Conservation (phyloP, 2,329 filamentous ascomycete species). For the Arthrobotrys megalospora region DNA sequence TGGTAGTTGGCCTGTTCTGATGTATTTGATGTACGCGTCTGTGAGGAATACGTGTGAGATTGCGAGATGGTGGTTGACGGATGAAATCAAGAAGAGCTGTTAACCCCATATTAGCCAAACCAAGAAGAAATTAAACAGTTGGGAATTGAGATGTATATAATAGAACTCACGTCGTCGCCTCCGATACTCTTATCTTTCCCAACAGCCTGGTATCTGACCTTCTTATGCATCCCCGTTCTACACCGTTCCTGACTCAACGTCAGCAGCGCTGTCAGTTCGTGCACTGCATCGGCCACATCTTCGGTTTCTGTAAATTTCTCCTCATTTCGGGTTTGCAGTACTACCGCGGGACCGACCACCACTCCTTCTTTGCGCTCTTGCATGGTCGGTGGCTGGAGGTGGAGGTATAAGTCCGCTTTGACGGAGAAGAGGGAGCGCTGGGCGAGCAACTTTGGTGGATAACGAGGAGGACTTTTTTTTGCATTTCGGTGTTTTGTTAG, state of each 20-base stretch:
- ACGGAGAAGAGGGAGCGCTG: constrained; percentile 44
- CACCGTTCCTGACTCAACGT: constrained; percentile 44
- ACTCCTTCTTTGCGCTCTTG: constrained; percentile 54
- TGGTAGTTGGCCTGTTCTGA: constrained; percentile 63
- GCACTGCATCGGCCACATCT: constrained; percentile 47
- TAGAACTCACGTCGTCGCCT: constrained; percentile 51
- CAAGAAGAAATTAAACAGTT: neutral
- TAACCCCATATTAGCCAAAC: neutral
- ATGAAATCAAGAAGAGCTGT: constrained; percentile 63
- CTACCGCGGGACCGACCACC: constrained; percentile 43
- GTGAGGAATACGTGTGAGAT: constrained; percentile 63
- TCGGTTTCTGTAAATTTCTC: constrained; percentile 52
- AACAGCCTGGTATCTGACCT: constrained; percentile 34
- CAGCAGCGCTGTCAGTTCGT: constrained; percentile 48
- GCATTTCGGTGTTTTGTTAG: neutral
- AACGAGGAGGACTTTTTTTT: constrained; percentile 34
- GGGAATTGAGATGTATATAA: neutral
- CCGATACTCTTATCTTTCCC: constrained; percentile 32
- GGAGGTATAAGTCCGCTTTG: constrained; percentile 53
- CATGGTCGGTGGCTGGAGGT: constrained; percentile 50
- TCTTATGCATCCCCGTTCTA: constrained; percentile 36
- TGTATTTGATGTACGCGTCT: constrained; percentile 63
- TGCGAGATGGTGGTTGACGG: constrained; percentile 63
- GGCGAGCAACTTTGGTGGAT: constrained; percentile 44
- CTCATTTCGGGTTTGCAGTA: constrained; percentile 55